These are phyloP conservation scores for Oryza brachyantha DNA, from an alignment of 176 grass and related monocot species.

Conservation along the genomic window DNA sequence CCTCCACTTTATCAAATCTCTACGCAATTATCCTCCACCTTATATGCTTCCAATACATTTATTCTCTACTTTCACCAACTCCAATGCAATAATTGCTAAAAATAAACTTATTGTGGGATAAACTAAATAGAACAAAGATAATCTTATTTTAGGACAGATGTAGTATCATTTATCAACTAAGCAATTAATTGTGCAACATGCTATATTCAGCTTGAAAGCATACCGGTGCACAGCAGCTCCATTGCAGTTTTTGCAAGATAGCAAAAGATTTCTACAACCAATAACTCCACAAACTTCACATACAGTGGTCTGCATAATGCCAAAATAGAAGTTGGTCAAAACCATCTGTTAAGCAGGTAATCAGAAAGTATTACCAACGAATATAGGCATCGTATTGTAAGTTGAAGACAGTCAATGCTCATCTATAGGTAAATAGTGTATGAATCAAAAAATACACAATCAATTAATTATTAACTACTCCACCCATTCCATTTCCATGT, in stretches of 20 bases:
- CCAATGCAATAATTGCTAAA: too few species aligned
- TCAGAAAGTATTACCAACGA: neutral
- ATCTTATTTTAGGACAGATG: too few species aligned
- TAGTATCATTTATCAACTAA: neutral
- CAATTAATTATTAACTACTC: neutral
- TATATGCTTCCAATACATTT: too few species aligned
- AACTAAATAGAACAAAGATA: too few species aligned
- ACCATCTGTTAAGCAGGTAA: neutral
- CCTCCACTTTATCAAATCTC: too few species aligned
- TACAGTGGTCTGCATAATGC: slow-evolving; percentile 28
- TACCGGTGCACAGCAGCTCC: slow-evolving; percentile 24
- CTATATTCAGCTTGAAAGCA: neutral
- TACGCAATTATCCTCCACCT: too few species aligned
- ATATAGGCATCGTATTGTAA: neutral
- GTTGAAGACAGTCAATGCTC: neutral
- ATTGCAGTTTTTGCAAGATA: slow-evolving; percentile 30
- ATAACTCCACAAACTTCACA: slow-evolving; percentile 36
- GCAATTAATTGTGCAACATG: slow-evolving; percentile 5
- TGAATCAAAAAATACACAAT: neutral
- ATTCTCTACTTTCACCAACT: too few species aligned
- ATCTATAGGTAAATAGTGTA: neutral
- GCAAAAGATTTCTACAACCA: slow-evolving; percentile 26
- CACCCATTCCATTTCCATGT: too few species aligned
- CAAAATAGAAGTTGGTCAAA: neutral
- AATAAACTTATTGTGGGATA: too few species aligned